Base-by-base conservation (phyloP, 805 yeast species). In the Sungouiozyma intestinalis region DNA sequence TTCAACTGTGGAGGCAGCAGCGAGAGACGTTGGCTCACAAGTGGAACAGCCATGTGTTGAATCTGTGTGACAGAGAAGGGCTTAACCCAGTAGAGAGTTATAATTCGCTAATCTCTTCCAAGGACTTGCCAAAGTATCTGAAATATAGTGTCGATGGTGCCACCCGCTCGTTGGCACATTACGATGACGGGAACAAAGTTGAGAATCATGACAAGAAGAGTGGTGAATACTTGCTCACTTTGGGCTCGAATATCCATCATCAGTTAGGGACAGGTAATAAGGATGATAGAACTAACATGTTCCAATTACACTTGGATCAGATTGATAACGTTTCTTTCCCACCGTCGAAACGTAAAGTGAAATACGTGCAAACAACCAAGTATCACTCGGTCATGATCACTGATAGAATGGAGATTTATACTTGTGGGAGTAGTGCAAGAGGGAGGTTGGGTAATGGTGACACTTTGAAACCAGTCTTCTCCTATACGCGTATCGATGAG, bases 61-160 rank as follows among this genome's bases (percentile, higher is more conserved):
- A 54, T 33, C 64, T 73, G 21, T 79, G 78, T 50, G 97, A 87
- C 61, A 66, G 87, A 33, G 79, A 74, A 53, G 80, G 81, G 1
- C 62, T 70, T 17, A 79, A 88, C 0, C 94, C 96, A 0, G 61
- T 85, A 45, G 92, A 85, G 52, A 60, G 85, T 2, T 64, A 79
- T 31, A 27, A 42, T 17, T 24, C 11, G 29, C 9, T 11, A 7
- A 24, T 24, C 11, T 11, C 41, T 8, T 21, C 38, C 1, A 38
- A 40, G 2, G 40, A 24, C 35, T 48, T 35, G 11, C 58, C 57
- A 17, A 41, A 36, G 32, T 41, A 19, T 33, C 33, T 49, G 3
- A 33, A 35, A 16, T 35, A 33, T 14, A 48, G 52, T 48, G 42
- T 43, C 17, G 29, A 32, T 1, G 37, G 36, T 3, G 5, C 9